Base-by-base conservation (phyloP, 305 asterid species). In the Plantago lanceolata region DNA sequence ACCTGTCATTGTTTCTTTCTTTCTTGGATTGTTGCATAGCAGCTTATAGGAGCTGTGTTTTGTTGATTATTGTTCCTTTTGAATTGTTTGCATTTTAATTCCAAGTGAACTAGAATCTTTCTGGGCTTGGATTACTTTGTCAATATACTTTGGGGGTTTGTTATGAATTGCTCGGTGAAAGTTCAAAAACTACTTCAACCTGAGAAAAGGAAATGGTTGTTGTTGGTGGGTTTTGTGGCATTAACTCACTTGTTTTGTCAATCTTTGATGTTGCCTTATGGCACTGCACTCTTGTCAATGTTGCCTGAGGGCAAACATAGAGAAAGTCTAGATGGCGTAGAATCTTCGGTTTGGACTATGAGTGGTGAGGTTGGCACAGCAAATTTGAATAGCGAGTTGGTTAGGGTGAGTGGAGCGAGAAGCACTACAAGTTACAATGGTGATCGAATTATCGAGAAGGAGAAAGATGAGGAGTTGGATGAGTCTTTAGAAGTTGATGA, bases 211-310 rank as follows among this genome's bases (percentile, higher is more conserved):
- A 90, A 76, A 77, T 90, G 94, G 96, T 69, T 88, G 65, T 64
- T 86, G 50, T 73, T 90, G 73, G 82, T 88, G 72, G 82, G 81
- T 57, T 77, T 88, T 69, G 82, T 88, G 71, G 86, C 90, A 70
- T n/a, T 84, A 55, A 83, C 87, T 75, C 97, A 90, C 70, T 66
- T 90, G 68, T 69, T 86, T 19, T 86, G 88, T 70, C 97, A 84
- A 69, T 75, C 96, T 53, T 64, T 88, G 78, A 83, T 90, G 88
- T 95, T 90, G 75, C 95, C 96, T 0, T 77, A 88, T 70, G 88
- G 87, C 16, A 81, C 72, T 48, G 88, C 88, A 17, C 94, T 88
- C 57, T 61, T 72, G 6, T 84, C 95, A 16, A 49, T 85, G 19
- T 55, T 85, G 43, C 85, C 89, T n/a, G 67, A 68, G 52, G 76